Evolutionary conservation across 1,284 basidiomycete genomes (phyloP).

Genomic region (Neonothopanus nambi): DNA sequence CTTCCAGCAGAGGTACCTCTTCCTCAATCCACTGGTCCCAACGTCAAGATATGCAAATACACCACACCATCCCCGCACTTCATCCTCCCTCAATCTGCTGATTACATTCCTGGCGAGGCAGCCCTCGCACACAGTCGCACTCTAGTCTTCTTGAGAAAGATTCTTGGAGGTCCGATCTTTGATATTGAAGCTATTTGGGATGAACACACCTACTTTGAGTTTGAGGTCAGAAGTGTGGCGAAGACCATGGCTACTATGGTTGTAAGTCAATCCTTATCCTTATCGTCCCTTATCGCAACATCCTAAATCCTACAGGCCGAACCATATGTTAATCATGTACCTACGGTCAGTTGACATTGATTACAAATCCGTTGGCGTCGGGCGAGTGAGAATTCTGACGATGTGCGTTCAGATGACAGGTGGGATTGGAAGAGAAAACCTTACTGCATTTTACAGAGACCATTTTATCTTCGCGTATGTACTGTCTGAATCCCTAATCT

Average conservation of each 20-base stretch:
- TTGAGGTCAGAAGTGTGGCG: conserved; percentile 48
- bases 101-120: conserved; percentile 39
- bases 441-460: conserved; percentile 54
- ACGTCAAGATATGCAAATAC: conserved; percentile 29
- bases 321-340: conserved; percentile 50
- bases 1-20: conserved; percentile 23
- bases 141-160: conserved; percentile 42
- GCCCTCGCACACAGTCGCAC: conserved; percentile 43
- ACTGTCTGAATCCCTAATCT: not conserved
- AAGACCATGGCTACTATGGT: conserved; percentile 59
- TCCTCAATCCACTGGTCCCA: conserved; percentile 9
- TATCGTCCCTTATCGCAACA: not conserved
- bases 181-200: conserved; percentile 56
- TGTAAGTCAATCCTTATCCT: conserved; percentile 29
- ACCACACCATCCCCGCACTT: conserved; percentile 35
- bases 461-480: conserved; percentile 50
- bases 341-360: conserved; percentile 35
- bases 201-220: conserved; percentile 52
- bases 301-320: conserved; percentile 33
- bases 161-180: conserved; percentile 44
- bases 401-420: conserved; percentile 44
- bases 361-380: too few species aligned
- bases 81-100: conserved; percentile 37
- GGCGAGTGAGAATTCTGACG: not conserved
- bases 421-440: conserved; percentile 48